These are phyloP conservation scores for Calonectria crousiana DNA, from an alignment of 2,329 filamentous ascomycete species.

Conservation along the genomic window DNA sequence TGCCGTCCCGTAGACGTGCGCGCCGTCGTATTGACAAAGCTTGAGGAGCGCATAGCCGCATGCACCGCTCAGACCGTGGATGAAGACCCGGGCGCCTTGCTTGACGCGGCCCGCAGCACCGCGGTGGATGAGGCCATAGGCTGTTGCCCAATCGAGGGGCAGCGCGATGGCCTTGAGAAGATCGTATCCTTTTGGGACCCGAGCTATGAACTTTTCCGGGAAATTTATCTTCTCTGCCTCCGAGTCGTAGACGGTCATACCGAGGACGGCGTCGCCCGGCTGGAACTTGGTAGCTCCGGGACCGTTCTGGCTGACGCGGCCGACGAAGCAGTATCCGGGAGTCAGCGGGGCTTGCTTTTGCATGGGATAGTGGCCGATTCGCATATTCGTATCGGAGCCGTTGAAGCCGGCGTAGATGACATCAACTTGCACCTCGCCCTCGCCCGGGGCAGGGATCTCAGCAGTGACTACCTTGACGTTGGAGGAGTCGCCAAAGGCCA, in stretches of 20 bases:
- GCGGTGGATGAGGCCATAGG: conserved; percentile 52
- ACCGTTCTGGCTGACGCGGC: conserved; percentile 55
- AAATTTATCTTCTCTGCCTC: conserved; percentile 60
- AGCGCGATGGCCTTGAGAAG: conserved; percentile 56
- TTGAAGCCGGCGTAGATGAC: conserved; percentile 62
- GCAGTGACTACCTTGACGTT: conserved; percentile 50
- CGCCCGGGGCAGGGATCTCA: conserved; percentile 53
- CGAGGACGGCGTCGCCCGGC: conserved; percentile 50
- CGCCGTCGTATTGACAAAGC: conserved; percentile 57
- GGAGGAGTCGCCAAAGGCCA: conserved; percentile 55
- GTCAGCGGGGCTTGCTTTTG: conserved; percentile 60
- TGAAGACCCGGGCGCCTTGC: conserved; percentile 60
- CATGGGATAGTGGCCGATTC: conserved; percentile 59
- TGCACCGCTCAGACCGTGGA: conserved; percentile 64
- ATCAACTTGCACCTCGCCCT: conserved; percentile 59
- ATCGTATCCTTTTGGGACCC: conserved; percentile 56
- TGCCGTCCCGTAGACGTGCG: conserved; percentile 63
- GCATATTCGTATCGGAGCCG: conserved; percentile 63
- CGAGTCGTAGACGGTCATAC: conserved; percentile 55
- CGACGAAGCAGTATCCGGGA: conserved; percentile 62
- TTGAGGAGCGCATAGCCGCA: conserved; percentile 59
- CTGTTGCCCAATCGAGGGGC: conserved; percentile 60
- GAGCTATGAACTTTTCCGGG: conserved; percentile 58
- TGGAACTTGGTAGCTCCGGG: conserved; percentile 46
- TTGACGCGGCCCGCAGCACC: conserved; percentile 51